Evolutionary conservation across 495 filamentous ascomycete species (phyloP), one percentile per base, ranked within the genome.

Genomic region (Neurospora sp.): DNA sequence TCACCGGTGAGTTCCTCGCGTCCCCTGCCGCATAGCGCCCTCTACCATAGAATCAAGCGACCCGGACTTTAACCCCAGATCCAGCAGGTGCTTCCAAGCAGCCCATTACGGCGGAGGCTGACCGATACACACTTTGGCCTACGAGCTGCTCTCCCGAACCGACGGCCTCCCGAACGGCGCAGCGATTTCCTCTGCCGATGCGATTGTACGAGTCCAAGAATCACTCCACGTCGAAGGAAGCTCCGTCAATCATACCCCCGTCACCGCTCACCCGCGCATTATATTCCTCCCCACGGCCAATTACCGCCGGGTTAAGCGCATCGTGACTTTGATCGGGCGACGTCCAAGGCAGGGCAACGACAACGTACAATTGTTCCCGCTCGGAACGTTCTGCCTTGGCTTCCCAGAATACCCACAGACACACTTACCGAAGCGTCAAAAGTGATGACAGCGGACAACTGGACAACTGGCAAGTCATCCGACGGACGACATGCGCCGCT

Each of bases 1-100:
- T 44, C 69, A 73, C 77, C 77, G 77, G 77, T 79, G 77, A 77
- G 72, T 18, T 16, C 9, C n/a, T 40, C 27, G 70, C 39, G 18
- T 44, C 42, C 23, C 23, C 27, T 62, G 27, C 27, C 54, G 54
- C 54, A 66, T 73, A 75, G 70, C 46, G 69, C 69, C 75, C 39
- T 73, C 27, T 37, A 40, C 75, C 42, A 37, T 20, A 39, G 59
- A 62, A 46, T 27, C 70, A 71, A 73, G 41, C 71, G 66, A n/a
- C 69, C 72, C 20, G 31, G 37, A 37, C 59, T n/a, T 23, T 69
- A 70, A 69, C 35, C 44, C 71, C 59, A 70, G 39, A 62, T 31
- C 11, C 16, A 39, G 54, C 38, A 70, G 38, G 59, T 69, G 42
- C 44, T 66, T 72, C 18, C 71, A 48, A 48, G 40, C 41, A 39